Base-by-base conservation (phyloP, 2,329 filamentous ascomycete species). In the Epichloe sibirici region DNA sequence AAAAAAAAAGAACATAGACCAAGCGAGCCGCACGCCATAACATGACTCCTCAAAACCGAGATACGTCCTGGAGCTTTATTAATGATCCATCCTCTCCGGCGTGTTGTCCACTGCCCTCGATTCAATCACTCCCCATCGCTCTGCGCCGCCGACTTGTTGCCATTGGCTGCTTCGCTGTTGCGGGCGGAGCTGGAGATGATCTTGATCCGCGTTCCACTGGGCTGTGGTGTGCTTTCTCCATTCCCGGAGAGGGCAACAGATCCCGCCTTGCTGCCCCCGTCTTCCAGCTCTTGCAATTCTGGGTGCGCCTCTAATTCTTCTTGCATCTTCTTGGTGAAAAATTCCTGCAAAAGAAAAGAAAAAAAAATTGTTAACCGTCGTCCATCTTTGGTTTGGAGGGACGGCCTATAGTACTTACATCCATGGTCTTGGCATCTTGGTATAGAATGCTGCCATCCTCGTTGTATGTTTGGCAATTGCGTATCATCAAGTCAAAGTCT, bases 401-500 rank as follows among this genome's bases (percentile, higher is more conserved):
- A 25, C 11, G 8, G 23, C 43, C 37, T n/a, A 8, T n/a, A 25
- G 37, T 23, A 57, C 83, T 74, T 74, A 95, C 90, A 78, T 95
- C 88, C 69, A 98, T 96, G 51, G 86, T 76, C 67, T 90, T 90
- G 48, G 91, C 91, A 74, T 98, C 93, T 63, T 88, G 80, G 71
- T 90, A 97, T 51, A 98, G 78, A 61, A 94, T 75, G 68, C 90
- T 96, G 53, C 85, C 87, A 65, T 97, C 93, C 69, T 98, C 94
- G 63, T 98, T 98, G 75, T 95, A 98, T 3, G 87, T 93, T 66
- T 89, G 82, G 58, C 91, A 95, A 68, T 98, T 98, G 65, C 79
- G 82, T 67, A 90, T 93, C 69, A 98, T 79, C 57, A 91, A 72
- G 49, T 83, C 81, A 57, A 98, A 83, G 64, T 98, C 94, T 59